Percentiles rank a stretch among this genome's conserved stretches.
Evolutionary conservation across 2,329 filamentous ascomycete genomes (phyloP).

Genomic region (Purpureocillium takamizusanense): DNA sequence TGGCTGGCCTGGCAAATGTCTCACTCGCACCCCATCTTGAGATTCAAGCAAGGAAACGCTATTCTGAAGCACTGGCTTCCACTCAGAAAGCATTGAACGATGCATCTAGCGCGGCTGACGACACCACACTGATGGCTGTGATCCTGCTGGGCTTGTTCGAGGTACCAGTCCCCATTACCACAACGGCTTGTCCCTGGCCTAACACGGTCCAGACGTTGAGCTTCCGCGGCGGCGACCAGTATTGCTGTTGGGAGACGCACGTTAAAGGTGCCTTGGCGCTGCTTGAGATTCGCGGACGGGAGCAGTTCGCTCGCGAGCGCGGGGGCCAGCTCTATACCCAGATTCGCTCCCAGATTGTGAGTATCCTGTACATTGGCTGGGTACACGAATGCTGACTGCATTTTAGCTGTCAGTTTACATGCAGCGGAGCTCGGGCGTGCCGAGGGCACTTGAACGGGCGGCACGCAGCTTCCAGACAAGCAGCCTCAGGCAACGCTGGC

Average conservation of each 20-base stretch:
- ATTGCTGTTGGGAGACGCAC: constrained; percentile 12
- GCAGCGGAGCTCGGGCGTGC: no score
- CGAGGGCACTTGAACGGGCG: no score
- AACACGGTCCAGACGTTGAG: constrained; percentile 6
- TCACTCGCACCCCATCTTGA: constrained; percentile 9
- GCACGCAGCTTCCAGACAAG: no score
- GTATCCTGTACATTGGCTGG: constrained; percentile 1
- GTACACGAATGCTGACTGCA: no score
- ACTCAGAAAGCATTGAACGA: constrained; percentile 1
- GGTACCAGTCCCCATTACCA: constrained; percentile 3
- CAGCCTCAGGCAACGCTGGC: no score
- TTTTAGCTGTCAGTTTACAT: no score
- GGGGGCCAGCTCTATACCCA: constrained; percentile 14
- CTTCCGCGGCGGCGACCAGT: constrained; percentile 10
- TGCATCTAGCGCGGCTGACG: constrained; percentile 5
- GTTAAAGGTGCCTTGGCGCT: constrained; percentile 14
- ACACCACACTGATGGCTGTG: constrained; percentile 14
- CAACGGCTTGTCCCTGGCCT: neutral
- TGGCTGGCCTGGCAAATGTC: constrained; percentile 16
- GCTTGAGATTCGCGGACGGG: constrained; percentile 12
- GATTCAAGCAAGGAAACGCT: constrained; percentile 9
- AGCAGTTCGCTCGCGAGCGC: constrained; percentile 12
- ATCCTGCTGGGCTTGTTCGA: constrained; percentile 15
- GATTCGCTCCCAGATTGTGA: constrained; percentile 16
- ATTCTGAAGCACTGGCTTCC: constrained; percentile 9